Evolutionary conservation across 768 basidiomycete species (phyloP).

Genomic region (Lyophyllum shimeji): DNA sequence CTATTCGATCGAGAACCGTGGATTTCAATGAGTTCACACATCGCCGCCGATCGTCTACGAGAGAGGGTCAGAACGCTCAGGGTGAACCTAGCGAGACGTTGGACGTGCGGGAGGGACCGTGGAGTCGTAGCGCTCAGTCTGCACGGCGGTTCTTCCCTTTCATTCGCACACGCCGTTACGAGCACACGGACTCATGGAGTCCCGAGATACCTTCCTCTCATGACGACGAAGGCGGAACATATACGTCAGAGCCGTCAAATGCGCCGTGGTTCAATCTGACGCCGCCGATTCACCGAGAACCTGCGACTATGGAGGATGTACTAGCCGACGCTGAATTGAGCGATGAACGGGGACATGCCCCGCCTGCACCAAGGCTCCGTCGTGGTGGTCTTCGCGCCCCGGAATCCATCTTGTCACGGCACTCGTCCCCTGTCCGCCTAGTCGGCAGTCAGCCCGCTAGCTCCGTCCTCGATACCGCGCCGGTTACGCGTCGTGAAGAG

Average conservation of each 20-base stretch:
- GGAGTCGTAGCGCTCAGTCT: conserved; percentile 21
- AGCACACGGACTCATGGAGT: conserved; percentile 25
- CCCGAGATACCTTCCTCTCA: conserved; percentile 19
- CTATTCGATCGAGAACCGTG: conserved; percentile 49
- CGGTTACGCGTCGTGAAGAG: conserved; percentile 5
- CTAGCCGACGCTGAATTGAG: conserved; percentile 27
- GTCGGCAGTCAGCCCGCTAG: conserved; percentile 11
- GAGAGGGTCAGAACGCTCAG: conserved; percentile 31
- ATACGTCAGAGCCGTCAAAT: conserved; percentile 20
- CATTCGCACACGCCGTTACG: conserved; percentile 43
- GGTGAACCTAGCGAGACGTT: conserved; percentile 28
- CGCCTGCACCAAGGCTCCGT: conserved; percentile 51
- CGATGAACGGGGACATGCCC: conserved; percentile 29
- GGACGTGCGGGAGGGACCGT: conserved; percentile 26
- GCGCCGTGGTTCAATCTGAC: conserved; percentile 26
- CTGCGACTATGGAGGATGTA: conserved; percentile 14
- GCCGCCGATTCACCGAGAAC: conserved; percentile 17
- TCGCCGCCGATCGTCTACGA: conserved; percentile 55
- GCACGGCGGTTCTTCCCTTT: conserved; percentile 60
- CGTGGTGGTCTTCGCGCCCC: conserved; percentile 68
- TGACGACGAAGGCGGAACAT: conserved; percentile 10
- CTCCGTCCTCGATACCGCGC: not conserved
- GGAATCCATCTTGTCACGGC: conserved; percentile 54
- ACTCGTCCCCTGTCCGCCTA: conserved; percentile 35
- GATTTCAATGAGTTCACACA: conserved; percentile 76